Base-by-base conservation (phyloP, 176 grass and related monocot species). In the Aegilops speltoides region DNA sequence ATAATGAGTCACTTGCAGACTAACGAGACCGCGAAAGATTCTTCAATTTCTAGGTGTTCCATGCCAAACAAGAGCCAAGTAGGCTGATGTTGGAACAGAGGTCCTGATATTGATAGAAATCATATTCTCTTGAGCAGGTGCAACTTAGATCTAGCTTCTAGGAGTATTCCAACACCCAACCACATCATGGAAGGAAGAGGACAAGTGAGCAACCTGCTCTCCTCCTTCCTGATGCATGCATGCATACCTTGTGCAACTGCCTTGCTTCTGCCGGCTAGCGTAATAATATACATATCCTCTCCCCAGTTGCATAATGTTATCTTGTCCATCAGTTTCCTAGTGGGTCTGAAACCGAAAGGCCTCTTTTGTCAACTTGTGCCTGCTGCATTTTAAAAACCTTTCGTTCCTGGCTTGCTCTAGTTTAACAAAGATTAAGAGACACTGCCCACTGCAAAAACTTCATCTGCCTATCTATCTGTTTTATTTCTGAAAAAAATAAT, bases 361-460 rank as follows among this genome's bases (percentile, higher is more conserved):
- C 2, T 84, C 46, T 68, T 87, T 73, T 68, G 81, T 84, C 76
- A 84, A 90, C 67, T 80, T 84, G 65, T 38, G 59, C 75, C 31
- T 17, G 28, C 31, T 83, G 57, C 24, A 59, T 66, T 11, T 56
- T 17, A 26, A 82, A 68, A 79, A 57, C 64, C n/a, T 17, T 43
- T 3, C 41, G 3, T 43, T 34, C n/a, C 14, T 50, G 31, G 36
- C 46, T 76, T 72, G 12, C 22, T 61, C 45, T 48, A 29, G 33
- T 74, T 40, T 34, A 84, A 59, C 41, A 34, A 60, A 28, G 78
- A 56, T 15, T 8, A 81, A 66, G 61, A 48, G 45, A 66, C 61
- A 48, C 7, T 54, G 50, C 50, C 16, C 50, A 54, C 50, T 19
- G 50, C 50, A 19, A 54, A 54, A 12, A 3, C 14, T 50, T 50